Conservation (phyloP, 306 rosid genomes). For the Castanea mollissima region DNA sequence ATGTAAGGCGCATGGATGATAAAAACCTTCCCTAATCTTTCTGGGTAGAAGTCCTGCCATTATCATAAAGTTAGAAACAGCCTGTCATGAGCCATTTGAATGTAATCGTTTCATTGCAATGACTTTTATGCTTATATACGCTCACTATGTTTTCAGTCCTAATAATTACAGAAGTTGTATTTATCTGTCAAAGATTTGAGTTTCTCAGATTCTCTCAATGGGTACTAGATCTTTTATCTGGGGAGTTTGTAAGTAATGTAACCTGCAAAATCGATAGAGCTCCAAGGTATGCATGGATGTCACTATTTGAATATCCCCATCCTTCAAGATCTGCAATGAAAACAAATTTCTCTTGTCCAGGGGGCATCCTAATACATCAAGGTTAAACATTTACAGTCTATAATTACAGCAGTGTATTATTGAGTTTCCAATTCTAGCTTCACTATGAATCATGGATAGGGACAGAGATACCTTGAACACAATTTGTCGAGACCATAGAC, state of each 20-base stretch:
- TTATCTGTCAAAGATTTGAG: neutral
- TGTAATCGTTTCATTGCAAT: neutral
- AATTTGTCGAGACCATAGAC: slow-evolving; percentile 46
- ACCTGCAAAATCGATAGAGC: slow-evolving; percentile 63
- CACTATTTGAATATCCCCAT: slow-evolving; percentile 68
- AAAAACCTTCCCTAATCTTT: slow-evolving; percentile 56
- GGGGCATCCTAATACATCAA: slow-evolving; percentile 49
- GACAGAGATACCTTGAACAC: slow-evolving; percentile 44
- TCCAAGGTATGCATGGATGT: slow-evolving; percentile 45
- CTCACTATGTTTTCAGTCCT: neutral
- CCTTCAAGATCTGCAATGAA: slow-evolving; percentile 55
- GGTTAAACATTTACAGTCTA: neutral
- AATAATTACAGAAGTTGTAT: neutral
- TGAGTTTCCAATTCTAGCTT: neutral
- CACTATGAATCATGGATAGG: neutral
- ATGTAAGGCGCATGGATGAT: slow-evolving; percentile 50
- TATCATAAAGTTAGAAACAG: neutral
- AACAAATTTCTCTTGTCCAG: slow-evolving; percentile 54
- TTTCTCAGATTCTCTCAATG: neutral
- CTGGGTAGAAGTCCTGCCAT: slow-evolving; percentile 57
- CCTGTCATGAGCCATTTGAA: too few species aligned
- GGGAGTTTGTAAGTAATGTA: neutral
- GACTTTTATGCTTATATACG: neutral
- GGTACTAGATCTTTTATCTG: neutral
- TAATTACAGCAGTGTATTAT: neutral